Percentiles rank a stretch among this genome's conserved stretches.
phyloP scores from a whole-genome alignment of 345 rosid genomes.

The Lenwebbia sp. region DNA sequence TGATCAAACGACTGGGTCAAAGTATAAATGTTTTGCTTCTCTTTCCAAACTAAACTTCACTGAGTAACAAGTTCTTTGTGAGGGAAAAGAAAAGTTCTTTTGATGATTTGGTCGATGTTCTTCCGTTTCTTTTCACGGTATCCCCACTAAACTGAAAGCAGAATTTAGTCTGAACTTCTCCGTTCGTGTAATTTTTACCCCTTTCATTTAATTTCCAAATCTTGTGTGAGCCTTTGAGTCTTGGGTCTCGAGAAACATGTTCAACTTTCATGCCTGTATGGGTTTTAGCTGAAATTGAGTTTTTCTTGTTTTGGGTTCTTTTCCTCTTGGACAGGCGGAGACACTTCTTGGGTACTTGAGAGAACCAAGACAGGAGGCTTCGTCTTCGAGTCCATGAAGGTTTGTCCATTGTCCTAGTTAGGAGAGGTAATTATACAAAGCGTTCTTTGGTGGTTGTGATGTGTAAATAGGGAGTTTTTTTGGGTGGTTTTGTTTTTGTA shows the following conservation, averaged over 20 bases:
- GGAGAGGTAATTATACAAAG: neutral
- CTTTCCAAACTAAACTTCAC: neutral
- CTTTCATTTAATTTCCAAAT: neutral
- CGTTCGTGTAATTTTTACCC: neutral
- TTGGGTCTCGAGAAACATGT: neutral
- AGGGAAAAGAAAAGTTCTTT: neutral
- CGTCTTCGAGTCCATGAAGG: slow-evolving; percentile 24
- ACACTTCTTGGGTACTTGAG: slow-evolving; percentile 46
- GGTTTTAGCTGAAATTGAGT: neutral
- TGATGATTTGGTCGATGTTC: neutral
- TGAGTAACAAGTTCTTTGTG: neutral
- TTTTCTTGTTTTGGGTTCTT: neutral
- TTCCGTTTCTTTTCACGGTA: neutral
- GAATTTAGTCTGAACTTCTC: neutral
- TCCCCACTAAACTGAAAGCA: neutral
- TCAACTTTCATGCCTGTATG: neutral
- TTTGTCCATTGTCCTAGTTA: neutral
- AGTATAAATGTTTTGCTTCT: neutral
- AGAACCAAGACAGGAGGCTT: slow-evolving; percentile 37
- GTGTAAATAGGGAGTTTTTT: slow-evolving; percentile 6
- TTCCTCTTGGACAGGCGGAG: slow-evolving; percentile 63
- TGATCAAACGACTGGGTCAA: neutral
- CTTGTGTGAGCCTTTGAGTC: neutral
- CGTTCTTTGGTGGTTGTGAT: neutral
- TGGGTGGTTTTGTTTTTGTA: neutral